These are phyloP conservation scores for Trypanosoma avium DNA, from an alignment of 208 protist genomes.

Conservation along the genomic window DNA sequence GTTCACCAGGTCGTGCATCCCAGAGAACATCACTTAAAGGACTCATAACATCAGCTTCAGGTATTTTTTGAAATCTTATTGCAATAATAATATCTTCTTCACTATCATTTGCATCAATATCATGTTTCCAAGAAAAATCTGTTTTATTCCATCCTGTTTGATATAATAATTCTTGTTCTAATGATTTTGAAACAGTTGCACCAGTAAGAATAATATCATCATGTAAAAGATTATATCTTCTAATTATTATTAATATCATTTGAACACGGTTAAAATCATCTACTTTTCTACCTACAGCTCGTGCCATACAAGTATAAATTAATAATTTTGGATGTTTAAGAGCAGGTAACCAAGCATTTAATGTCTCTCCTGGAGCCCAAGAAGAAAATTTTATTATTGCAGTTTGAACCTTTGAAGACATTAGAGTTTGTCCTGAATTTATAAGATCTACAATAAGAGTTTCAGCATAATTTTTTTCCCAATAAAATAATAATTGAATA, in stretches of 20 bases:
- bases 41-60: neutral
- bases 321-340: constrained; percentile 50
- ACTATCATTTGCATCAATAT: neutral
- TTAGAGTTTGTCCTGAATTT: neutral
- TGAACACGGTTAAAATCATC: constrained; percentile 19
- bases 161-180: constrained; percentile 40
- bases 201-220: constrained; percentile 63
- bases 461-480: constrained; percentile 17
- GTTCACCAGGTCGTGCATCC: constrained; percentile 13
- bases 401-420: neutral
- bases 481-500: constrained; percentile 13
- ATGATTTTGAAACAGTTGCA: constrained; percentile 47
- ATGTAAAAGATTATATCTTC: constrained; percentile 48
- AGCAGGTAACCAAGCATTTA: constrained; percentile 63
- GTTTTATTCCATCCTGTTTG: constrained; percentile 38
- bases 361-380: constrained; percentile 20
- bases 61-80: constrained; percentile 30
- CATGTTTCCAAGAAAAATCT: constrained; percentile 20
- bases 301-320: constrained; percentile 28
- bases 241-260: constrained; percentile 60
- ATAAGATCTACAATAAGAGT: constrained; percentile 1
- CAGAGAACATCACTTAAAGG: constrained; percentile 13
- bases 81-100: constrained; percentile 40
- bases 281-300: constrained; percentile 14
- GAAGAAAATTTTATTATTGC: neutral